Conservation (phyloP, 164 flowering plant genomes). For the Vitis labrusca region DNA sequence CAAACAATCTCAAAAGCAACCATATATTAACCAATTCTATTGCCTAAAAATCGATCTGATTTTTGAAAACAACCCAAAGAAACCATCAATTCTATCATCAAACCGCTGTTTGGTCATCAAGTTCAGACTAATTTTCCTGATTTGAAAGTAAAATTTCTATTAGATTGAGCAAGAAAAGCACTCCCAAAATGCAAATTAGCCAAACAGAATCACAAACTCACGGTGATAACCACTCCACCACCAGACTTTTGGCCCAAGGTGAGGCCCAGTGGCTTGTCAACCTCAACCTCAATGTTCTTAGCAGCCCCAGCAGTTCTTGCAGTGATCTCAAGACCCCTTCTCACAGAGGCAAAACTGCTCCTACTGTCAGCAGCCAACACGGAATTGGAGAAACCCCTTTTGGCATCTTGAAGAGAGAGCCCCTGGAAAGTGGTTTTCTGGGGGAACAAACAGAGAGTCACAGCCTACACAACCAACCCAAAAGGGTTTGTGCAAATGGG, state of each 20-base stretch:
- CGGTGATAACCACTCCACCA: slow-evolving; percentile 91
- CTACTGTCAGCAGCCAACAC: slow-evolving; percentile 29
- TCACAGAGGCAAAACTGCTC: slow-evolving; percentile 10
- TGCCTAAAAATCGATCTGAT: too few species aligned
- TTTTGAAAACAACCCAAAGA: too few species aligned
- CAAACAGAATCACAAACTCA: slow-evolving; percentile 28
- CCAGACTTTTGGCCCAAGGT: slow-evolving; percentile 87
- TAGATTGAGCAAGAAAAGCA: too few species aligned
- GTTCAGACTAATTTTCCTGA: too few species aligned
- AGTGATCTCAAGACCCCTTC: slow-evolving; percentile 43
- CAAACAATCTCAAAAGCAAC: too few species aligned
- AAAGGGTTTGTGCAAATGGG: background rate
- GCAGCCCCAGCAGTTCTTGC: slow-evolving; percentile 83
- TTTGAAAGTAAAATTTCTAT: too few species aligned
- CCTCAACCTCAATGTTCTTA: slow-evolving; percentile 91
- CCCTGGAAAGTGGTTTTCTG: slow-evolving; percentile 78
- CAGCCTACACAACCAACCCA: background rate
- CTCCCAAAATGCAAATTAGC: too few species aligned
- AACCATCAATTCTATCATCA: too few species aligned
- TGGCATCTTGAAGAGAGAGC: slow-evolving; percentile 58
- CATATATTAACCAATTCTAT: too few species aligned
- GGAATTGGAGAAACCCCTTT: slow-evolving; percentile 40
- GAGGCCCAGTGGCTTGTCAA: slow-evolving; percentile 93
- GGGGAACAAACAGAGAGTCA: background rate
- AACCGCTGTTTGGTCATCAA: too few species aligned